Evolutionary conservation across 2,329 filamentous ascomycete species (phyloP).

Genomic region (Waltergamsia citrina): DNA sequence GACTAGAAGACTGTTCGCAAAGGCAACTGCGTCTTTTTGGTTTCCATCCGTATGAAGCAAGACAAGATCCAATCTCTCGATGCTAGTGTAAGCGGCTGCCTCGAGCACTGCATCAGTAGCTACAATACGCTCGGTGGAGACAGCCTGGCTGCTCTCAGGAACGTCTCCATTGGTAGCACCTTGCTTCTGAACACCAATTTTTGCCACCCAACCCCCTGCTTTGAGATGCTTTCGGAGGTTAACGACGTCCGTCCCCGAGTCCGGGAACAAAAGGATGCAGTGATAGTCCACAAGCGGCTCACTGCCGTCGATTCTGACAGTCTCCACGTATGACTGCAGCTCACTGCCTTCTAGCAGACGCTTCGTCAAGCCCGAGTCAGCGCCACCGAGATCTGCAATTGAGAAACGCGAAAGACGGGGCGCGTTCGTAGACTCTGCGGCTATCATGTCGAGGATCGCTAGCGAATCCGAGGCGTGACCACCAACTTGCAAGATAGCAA

Average conservation of each 20-base stretch:
- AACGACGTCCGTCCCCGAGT: constrained; percentile 7
- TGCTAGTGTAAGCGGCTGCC: too few relatives aligned
- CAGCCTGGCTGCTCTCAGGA: too few relatives aligned
- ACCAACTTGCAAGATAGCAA: constrained; percentile 29
- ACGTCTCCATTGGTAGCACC: too few relatives aligned
- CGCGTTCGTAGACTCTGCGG: constrained; percentile 10
- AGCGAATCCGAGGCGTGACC: too few relatives aligned
- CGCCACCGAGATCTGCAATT: constrained; percentile 10
- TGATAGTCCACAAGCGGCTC: constrained; percentile 19
- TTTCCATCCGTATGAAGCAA: neutral
- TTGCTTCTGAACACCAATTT: too few relatives aligned
- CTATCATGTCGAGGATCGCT: constrained; percentile 16
- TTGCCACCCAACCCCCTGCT: constrained; percentile 12
- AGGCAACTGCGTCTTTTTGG: neutral
- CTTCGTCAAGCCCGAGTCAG: constrained; percentile 1
- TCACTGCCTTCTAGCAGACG: constrained; percentile 7
- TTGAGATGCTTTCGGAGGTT: constrained; percentile 14
- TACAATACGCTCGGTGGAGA: too few relatives aligned
- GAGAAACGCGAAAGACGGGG: constrained; percentile 25
- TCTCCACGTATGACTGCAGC: constrained; percentile 17
- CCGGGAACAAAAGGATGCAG: constrained; percentile 17
- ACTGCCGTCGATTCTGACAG: constrained; percentile 10
- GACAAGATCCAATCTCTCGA: too few relatives aligned
- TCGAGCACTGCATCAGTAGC: too few relatives aligned
- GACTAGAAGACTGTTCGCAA: too few relatives aligned